Conservation (phyloP, 495 filamentous ascomycete genomes). For the Corynascus novoguineensis region DNA sequence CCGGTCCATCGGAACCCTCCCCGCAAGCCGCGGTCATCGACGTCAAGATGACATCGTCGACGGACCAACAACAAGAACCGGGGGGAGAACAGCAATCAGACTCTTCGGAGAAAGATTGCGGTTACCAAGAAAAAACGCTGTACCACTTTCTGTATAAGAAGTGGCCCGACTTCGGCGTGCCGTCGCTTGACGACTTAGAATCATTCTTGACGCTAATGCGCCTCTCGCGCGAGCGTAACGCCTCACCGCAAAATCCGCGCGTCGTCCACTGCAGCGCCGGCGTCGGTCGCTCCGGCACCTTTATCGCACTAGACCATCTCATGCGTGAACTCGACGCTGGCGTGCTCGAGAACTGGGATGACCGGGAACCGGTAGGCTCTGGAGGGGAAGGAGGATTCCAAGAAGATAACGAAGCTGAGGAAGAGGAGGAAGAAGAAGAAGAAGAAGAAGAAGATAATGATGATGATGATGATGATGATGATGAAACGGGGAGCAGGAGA, state of each 20-base stretch:
- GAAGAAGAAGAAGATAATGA: not conserved
- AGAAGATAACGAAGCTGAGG: not conserved
- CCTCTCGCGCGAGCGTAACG: slow-evolving; percentile 66
- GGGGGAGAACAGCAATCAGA: not conserved
- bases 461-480: not conserved
- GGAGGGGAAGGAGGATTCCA: not conserved
- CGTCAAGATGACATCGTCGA: slow-evolving; percentile 18
- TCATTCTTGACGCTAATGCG: slow-evolving; percentile 75
- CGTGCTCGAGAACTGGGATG: slow-evolving; percentile 47
- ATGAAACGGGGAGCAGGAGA: not conserved
- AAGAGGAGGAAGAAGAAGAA: not conserved
- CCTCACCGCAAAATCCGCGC: slow-evolving; percentile 62
- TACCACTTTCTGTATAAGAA: slow-evolving; percentile 88
- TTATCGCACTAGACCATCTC: slow-evolving; percentile 89
- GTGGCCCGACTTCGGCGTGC: slow-evolving; percentile 93
- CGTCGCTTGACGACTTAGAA: slow-evolving; percentile 69
- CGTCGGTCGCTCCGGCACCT: slow-evolving; percentile 90
- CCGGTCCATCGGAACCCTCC: not conserved
- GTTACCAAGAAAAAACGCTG: slow-evolving; percentile 41
- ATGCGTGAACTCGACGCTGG: slow-evolving; percentile 76
- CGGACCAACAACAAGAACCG: not conserved
- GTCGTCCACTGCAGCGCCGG: slow-evolving; percentile 93
- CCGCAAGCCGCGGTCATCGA: slow-evolving; percentile 15
- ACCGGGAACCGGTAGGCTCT: slow-evolving; percentile 2
- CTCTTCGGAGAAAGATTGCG: not conserved